Conservation (phyloP, 768 basidiomycete genomes). For the Tulasnella sp. region DNA sequence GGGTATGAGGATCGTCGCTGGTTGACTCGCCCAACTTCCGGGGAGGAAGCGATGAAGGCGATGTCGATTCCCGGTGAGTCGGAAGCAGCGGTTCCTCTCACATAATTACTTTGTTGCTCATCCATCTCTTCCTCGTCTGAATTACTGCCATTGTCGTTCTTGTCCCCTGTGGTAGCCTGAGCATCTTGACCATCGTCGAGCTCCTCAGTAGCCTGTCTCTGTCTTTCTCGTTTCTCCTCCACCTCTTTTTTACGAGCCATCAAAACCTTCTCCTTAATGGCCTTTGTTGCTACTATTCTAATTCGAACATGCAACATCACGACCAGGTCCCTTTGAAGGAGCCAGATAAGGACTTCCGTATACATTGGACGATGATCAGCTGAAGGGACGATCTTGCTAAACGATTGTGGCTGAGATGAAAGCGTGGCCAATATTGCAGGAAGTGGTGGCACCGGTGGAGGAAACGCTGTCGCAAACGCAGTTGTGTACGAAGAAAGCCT, state of each 20-base stretch:
- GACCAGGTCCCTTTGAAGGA: constrained; percentile 82
- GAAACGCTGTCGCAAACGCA: constrained; percentile 63
- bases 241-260: constrained; percentile 31
- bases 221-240: constrained; percentile 32
- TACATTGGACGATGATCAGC: constrained; percentile 67
- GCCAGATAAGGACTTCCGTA: constrained; percentile 83
- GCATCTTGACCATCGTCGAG: constrained; percentile 42
- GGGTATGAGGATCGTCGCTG: not conserved
- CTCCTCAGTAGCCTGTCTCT: constrained; percentile 23
- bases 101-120: constrained; percentile 32
- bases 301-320: constrained; percentile 82
- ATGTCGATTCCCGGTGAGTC: constrained; percentile 12
- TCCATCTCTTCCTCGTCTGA: constrained; percentile 45
- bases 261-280: constrained; percentile 68
- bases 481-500: constrained; percentile 54
- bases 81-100: not conserved
- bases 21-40: constrained; percentile 32
- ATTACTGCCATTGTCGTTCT: constrained; percentile 13
- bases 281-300: constrained; percentile 71
- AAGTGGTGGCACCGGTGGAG: constrained; percentile 60
- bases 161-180: not conserved
- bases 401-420: constrained; percentile 61
- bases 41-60: not conserved
- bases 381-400: constrained; percentile 64
- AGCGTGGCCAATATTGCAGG: constrained; percentile 71